phyloP scores from a whole-genome alignment of 1,139 yeast species.

The Saccharomyces hybrid region DNA sequence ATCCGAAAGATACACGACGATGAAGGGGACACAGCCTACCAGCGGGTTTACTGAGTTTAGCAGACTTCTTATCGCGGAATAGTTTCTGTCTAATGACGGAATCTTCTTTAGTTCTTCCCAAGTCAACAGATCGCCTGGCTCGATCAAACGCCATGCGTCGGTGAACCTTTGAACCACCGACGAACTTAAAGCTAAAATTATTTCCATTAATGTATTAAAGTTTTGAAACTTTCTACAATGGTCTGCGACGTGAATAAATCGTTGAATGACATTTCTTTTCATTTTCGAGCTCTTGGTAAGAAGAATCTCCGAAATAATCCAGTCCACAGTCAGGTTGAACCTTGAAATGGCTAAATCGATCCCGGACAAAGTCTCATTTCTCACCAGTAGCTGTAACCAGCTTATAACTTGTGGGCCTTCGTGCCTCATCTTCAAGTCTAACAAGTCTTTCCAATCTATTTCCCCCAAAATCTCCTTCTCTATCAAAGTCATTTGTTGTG shows the following conservation, averaged over 20 bases:
- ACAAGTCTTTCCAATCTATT: conserved; percentile 85
- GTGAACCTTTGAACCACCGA: conserved; percentile 53
- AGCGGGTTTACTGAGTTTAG: conserved; percentile 58
- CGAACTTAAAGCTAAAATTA: conserved; percentile 75
- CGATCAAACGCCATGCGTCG: conserved; percentile 67
- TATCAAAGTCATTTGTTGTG: conserved; percentile 75
- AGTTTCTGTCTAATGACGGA: conserved; percentile 59
- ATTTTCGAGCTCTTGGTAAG: conserved; percentile 54
- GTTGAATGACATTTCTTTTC: conserved; percentile 59
- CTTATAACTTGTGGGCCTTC: conserved; percentile 66
- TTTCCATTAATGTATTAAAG: conserved; percentile 80
- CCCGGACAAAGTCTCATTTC: conserved; percentile 56
- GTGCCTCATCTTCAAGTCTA: conserved; percentile 69
- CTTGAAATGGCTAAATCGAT: conserved; percentile 80
- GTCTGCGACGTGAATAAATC: conserved; percentile 81
- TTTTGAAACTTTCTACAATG: conserved; percentile 68
- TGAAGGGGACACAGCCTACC: conserved; percentile 81
- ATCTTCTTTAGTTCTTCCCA: conserved; percentile 58
- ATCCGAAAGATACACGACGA: conserved; percentile 80
- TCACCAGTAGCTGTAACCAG: conserved; percentile 74
- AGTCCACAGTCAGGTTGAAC: conserved; percentile 81
- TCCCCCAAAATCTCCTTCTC: conserved; percentile 79
- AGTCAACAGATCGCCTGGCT: conserved; percentile 49
- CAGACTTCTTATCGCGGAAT: conserved; percentile 54
- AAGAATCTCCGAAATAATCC: conserved; percentile 85